Conservation (phyloP, 148 eudicot species). For the Cornus florida region DNA sequence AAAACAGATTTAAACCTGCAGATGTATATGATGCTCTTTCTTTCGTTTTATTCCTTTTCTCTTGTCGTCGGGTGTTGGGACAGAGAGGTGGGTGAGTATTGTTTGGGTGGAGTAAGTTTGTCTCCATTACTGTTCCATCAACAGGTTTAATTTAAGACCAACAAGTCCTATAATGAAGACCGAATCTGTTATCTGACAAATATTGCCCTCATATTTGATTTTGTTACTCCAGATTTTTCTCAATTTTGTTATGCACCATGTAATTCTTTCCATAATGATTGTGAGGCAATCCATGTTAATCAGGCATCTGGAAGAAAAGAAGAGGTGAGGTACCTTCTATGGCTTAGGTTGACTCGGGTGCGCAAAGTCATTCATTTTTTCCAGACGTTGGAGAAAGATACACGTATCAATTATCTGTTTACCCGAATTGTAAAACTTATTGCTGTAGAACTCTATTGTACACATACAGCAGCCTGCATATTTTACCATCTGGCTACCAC, state of each 20-base stretch:
- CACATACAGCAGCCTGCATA: constrained; percentile 98
- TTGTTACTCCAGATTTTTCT: neutral
- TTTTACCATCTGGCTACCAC: constrained; percentile 91
- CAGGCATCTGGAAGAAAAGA: constrained; percentile 69
- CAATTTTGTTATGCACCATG: neutral
- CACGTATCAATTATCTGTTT: constrained; percentile 76
- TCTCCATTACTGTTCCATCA: neutral
- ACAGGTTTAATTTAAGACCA: neutral
- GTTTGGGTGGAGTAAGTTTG: neutral
- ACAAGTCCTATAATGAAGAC: neutral
- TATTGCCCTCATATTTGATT: neutral
- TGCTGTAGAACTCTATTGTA: constrained; percentile 82
- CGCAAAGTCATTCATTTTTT: constrained; percentile 59
- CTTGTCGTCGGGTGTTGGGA: too few species aligned
- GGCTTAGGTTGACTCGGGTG: constrained; percentile 76
- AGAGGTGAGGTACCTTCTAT: constrained; percentile 70
- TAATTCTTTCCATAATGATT: constrained; percentile 2
- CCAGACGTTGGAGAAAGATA: constrained; percentile 80
- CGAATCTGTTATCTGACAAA: too few species aligned
- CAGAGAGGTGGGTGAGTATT: neutral
- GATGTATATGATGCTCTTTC: neutral
- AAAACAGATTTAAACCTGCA: neutral
- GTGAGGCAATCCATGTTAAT: constrained; percentile 9
- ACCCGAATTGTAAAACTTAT: constrained; percentile 82
- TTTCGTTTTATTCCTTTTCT: neutral